Percentiles rank a stretch among this genome's conserved stretches.
These are phyloP conservation scores for Pythium folliculosum DNA, from an alignment of 352 stramenopile species.

Conservation along the genomic window DNA sequence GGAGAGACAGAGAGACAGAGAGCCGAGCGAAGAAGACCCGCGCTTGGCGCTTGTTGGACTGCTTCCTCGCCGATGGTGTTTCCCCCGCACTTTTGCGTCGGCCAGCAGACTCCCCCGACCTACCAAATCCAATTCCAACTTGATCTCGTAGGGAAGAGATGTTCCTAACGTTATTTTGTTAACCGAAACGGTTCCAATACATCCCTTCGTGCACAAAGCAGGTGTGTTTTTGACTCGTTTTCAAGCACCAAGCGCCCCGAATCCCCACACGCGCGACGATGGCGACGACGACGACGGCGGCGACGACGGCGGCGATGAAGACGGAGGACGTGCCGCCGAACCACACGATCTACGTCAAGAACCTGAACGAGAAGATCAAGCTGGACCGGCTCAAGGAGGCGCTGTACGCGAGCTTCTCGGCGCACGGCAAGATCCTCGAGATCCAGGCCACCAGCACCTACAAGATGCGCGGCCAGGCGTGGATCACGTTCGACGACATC, in stretches of 20 bases:
- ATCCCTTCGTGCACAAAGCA: background rate
- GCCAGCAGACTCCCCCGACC: background rate
- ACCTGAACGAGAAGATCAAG: constrained; percentile 96
- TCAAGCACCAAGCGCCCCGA: constrained; percentile 1
- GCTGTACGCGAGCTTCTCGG: constrained; percentile 90
- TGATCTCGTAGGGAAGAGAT: background rate
- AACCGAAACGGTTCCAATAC: constrained; percentile 7
- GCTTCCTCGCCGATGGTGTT: background rate
- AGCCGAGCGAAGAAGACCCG: background rate
- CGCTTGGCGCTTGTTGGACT: no score
- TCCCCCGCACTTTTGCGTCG: constrained; percentile 5
- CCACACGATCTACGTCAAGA: constrained; percentile 94
- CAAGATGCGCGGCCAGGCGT: constrained; percentile 88
- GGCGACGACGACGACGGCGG: constrained; percentile 4
- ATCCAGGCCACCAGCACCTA: constrained; percentile 86
- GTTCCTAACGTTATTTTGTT: background rate
- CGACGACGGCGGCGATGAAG: constrained; percentile 11
- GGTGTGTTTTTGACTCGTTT: constrained; percentile 16
- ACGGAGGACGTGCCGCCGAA: constrained; percentile 79
- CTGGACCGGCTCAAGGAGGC: constrained; percentile 87
- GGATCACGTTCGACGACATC: constrained; percentile 92
- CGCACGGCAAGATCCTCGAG: constrained; percentile 93
- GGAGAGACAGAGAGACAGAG: background rate
- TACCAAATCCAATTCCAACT: background rate
- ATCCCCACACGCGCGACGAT: background rate